These are phyloP conservation scores for Quercus suber DNA, from an alignment of 306 rosid species.

Conservation along the genomic window DNA sequence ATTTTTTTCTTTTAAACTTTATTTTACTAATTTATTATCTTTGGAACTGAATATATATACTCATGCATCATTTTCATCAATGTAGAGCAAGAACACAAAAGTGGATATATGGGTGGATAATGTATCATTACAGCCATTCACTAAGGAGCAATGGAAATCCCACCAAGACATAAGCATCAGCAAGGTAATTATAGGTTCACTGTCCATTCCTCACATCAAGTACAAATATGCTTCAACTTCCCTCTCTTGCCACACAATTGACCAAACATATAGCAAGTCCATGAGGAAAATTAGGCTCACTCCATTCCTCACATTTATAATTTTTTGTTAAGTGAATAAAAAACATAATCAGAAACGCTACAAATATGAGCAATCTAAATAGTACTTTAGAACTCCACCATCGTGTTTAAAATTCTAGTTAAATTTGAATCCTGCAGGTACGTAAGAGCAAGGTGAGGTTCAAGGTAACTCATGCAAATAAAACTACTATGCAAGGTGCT, in stretches of 20 bases:
- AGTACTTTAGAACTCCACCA: not conserved
- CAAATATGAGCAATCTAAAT: not conserved
- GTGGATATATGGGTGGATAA: constrained; percentile 63
- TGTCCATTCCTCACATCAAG: too few relatives aligned
- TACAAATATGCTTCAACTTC: too few relatives aligned
- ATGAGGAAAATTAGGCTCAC: too few relatives aligned
- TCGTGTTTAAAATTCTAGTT: not conserved
- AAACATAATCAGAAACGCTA: not conserved
- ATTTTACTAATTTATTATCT: not conserved
- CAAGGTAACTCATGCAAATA: constrained; percentile 32
- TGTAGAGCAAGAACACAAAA: constrained; percentile 44
- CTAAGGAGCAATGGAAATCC: constrained; percentile 62
- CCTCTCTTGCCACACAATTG: too few relatives aligned
- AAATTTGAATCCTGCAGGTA: constrained; percentile 38
- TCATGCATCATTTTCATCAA: not conserved
- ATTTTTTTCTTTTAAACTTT: not conserved
- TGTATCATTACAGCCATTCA: constrained; percentile 66
- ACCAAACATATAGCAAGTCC: too few relatives aligned
- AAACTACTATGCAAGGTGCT: constrained; percentile 46
- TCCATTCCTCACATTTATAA: too few relatives aligned
- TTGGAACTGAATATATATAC: not conserved
- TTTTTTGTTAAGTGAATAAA: not conserved
- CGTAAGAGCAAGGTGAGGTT: constrained; percentile 55
- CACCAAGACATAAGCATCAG: constrained; percentile 54
- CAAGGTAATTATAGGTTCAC: constrained; percentile 33